Base-by-base conservation (phyloP, 2,329 filamentous ascomycete genomes). In the Fusarium illudens region DNA sequence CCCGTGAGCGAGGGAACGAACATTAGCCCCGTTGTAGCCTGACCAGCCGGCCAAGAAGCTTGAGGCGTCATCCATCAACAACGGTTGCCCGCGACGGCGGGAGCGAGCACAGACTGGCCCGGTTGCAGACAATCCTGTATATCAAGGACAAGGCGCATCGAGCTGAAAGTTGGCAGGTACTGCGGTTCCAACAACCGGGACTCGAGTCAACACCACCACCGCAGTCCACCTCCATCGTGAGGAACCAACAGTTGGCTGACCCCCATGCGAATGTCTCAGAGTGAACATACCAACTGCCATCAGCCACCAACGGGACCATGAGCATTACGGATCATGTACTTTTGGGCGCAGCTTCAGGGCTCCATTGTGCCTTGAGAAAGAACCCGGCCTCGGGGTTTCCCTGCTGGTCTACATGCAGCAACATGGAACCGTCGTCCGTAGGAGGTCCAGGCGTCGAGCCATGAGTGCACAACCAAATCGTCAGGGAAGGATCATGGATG, bases 401-500 rank as follows among this genome's bases (percentile, higher is more conserved):
- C 50, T 58, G 46, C 58, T 65, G 51, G 60, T 51, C 53, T 30
- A 53, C 49, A 64, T 72, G 62, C 53, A 63, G 39, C 39, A 44
- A 44, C 37, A 32, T 53, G 39, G 58, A 56, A 46, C 29, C 17
- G 25, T 51, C 51, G 46, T 60, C 55, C 34, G 49, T 71, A 60
- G 62, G 48, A 46, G 42, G 52, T 57, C 58, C 60, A 70, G 56
- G 57, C 57, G 61, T 65, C 52, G 63, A 68, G 69, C 49, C 58
- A 67, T 51, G 51, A 54, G 27, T 56, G 36, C 12, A 52, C 39
- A 58, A 56, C 52, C 64, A 52, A 61, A 70, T 62, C 57, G 39
- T 70, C 58, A 71, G 68, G 54, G 54, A 69, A 48, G 52, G 59
- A 62, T 53, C 71, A 71, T 65, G 67, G 65, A 64, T 64, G 55